Conservation (phyloP, 805 yeast genomes). For the Lipomyces kockii region DNA sequence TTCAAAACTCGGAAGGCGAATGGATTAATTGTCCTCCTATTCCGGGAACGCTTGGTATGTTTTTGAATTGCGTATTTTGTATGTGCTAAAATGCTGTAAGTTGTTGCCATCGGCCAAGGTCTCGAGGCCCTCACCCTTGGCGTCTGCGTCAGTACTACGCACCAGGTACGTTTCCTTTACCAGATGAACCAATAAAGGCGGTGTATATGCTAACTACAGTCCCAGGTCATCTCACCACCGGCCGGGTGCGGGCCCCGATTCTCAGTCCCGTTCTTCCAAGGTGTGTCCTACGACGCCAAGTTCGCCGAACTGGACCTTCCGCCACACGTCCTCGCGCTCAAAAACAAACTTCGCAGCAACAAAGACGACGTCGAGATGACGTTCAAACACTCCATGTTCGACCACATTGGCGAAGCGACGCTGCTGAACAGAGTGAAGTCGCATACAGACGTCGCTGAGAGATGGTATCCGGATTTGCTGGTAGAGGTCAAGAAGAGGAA, state of each 20-base stretch:
- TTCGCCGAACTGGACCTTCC: conserved; percentile 31
- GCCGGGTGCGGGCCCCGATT: conserved; percentile 42
- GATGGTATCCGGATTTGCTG: conserved; percentile 49
- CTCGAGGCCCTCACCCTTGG: conserved; percentile 64
- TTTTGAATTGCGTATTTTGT: neutral
- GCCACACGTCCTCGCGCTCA: conserved; percentile 18
- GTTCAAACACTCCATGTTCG: conserved; percentile 31
- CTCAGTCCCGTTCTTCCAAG: conserved; percentile 56
- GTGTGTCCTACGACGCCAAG: conserved; percentile 40
- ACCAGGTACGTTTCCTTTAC: conserved; percentile 42
- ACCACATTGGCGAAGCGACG: conserved; percentile 49
- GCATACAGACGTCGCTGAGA: conserved; percentile 49
- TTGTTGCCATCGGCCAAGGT: conserved; percentile 65
- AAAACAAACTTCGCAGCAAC: conserved; percentile 17
- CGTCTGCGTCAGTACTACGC: conserved; percentile 63
- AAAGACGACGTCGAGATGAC: conserved; percentile 31
- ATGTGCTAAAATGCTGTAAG: conserved; percentile 43
- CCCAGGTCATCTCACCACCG: conserved; percentile 47
- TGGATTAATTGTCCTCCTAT: conserved; percentile 62
- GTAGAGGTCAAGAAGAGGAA: conserved; percentile 19
- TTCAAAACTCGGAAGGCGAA: conserved; percentile 57
- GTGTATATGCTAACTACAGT: conserved; percentile 10
- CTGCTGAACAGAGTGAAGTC: conserved; percentile 50
- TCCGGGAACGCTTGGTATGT: conserved; percentile 39
- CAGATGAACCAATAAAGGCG: conserved; percentile 50